Evolutionary conservation across 495 filamentous ascomycete genomes (phyloP).

Genomic region (Xylaria scruposa): DNA sequence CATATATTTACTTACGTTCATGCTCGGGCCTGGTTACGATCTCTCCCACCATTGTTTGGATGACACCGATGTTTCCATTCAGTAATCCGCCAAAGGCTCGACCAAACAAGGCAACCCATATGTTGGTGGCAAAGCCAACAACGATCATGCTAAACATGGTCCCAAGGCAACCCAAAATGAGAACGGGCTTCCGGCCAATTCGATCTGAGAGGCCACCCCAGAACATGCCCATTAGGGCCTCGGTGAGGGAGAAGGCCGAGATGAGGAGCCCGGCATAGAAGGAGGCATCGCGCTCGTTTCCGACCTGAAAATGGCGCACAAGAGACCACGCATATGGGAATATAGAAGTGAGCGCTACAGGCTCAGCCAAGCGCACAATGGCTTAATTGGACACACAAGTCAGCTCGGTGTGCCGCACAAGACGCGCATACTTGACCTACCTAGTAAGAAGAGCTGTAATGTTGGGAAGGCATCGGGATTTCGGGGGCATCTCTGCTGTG

Average conservation of each 20-base stretch:
- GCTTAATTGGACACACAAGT: constrained; percentile 29
- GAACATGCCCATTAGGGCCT: constrained; percentile 81
- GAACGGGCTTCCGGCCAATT: constrained; percentile 82
- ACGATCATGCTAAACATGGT: constrained; percentile 80
- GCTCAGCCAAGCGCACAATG: constrained; percentile 77
- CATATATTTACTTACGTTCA: constrained; percentile 68
- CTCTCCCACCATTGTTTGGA: constrained; percentile 93
- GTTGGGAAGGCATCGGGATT: constrained; percentile 73
- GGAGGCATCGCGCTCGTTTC: constrained; percentile 71
- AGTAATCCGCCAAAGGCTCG: constrained; percentile 79
- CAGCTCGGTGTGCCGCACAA: background rate
- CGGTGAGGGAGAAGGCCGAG: constrained; percentile 81
- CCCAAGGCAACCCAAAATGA: constrained; percentile 79
- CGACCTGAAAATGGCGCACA: constrained; percentile 75
- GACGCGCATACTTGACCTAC: constrained; percentile 49
- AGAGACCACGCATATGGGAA: constrained; percentile 89
- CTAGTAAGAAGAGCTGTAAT: constrained; percentile 76
- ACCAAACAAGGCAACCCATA: constrained; percentile 78
- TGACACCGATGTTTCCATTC: constrained; percentile 88
- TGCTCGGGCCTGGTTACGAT: constrained; percentile 72
- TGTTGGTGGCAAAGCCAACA: constrained; percentile 81
- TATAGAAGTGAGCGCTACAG: constrained; percentile 86
- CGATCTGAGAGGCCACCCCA: constrained; percentile 86
- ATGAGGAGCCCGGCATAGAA: constrained; percentile 87
- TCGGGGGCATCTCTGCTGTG: constrained; percentile 50